These are phyloP conservation scores for Aspergillus sojae DNA, from an alignment of 2,329 filamentous ascomycete species.

Conservation along the genomic window DNA sequence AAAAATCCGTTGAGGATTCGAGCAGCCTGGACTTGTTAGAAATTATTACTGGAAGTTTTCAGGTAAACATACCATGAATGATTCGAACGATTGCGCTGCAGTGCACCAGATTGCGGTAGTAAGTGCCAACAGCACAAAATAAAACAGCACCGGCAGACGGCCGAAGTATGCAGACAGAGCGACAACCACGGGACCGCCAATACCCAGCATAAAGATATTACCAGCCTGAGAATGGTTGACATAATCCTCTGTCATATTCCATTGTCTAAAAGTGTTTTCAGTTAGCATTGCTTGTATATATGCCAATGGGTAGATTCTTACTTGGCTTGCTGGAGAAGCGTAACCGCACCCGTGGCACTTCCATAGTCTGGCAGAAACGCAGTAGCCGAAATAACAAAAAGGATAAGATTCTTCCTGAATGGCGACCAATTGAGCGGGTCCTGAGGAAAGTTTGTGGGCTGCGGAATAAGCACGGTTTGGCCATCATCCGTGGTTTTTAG, in stretches of 20 bases:
- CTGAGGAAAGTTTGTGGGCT: constrained; percentile 41
- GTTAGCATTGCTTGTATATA: not conserved
- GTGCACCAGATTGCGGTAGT: constrained; percentile 45
- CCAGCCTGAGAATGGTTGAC: constrained; percentile 46
- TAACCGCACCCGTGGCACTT: constrained; percentile 45
- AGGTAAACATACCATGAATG: too few species aligned
- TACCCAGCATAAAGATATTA: constrained; percentile 50
- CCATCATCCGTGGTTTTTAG: constrained; percentile 38
- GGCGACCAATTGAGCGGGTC: constrained; percentile 44
- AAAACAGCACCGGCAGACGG: constrained; percentile 48
- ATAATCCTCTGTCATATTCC: constrained; percentile 40
- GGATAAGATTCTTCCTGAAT: constrained; percentile 36
- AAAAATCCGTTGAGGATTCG: constrained; percentile 51
- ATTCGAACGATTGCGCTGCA: constrained; percentile 39
- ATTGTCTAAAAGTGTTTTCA: constrained; percentile 23
- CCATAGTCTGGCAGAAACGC: constrained; percentile 48
- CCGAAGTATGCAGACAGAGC: constrained; percentile 47
- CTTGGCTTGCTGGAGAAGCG: constrained; percentile 42
- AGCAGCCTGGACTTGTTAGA: too few species aligned
- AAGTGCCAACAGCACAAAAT: constrained; percentile 39
- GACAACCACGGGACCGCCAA: constrained; percentile 46
- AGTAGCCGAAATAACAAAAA: constrained; percentile 42
- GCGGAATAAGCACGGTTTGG: constrained; percentile 40
- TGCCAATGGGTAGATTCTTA: constrained; percentile 7
- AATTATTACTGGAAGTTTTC: too few species aligned